Evolutionary conservation across 1,139 yeast species (phyloP), one percentile per base, ranked within the genome.

Genomic region (Kazachstania sp.): DNA sequence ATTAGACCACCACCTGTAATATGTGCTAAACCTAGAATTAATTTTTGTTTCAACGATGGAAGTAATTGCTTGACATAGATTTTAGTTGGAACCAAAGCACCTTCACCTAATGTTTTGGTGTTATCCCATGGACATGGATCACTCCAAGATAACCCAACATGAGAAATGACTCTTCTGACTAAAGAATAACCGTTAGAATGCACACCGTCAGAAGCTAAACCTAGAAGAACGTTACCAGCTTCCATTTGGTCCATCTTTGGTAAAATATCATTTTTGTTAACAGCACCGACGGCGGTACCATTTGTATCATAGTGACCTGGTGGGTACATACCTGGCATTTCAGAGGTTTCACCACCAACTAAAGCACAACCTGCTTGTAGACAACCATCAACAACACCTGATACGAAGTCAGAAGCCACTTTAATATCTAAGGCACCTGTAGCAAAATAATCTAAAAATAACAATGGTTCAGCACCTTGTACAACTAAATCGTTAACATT

Each of bases 221-320:
- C 99, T 47, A 94, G 72, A 45, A 94, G 67, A 8, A 87, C 81
- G 66, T 94, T 83, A 38, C 97, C 97, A 19, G 72, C 76, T 28
- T 70, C 61, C 94, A 94, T 86, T 46, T 70, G 73, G 28, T 75
- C 69, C 26, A 74, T 64, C 54, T 75, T 76, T 39, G 99, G 98
- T 58, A 94, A 73, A 47, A 92, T 78, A 55, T 78, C 76, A 53
- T 73, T 70, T 61, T 84, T 86, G 57, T 77, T 72, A n/a, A 94
- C 97, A n/a, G 98, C 98, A 61, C 99, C 99, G 45, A 94, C 90
- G 45, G 97, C 94, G 39, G 98, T 92, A 68, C 99, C 98, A 62
- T 92, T 92, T 51, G 96, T 90, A 69, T 94, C 99, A 65, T 94
- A 94, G 68, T 94, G 98, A 41, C 94, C 95, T 50, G 81, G 88